A percentile compares a stretch with the other conserved stretches of the same genome.
These are phyloP conservation scores for Diaporthe citri DNA, from an alignment of 2,329 filamentous ascomycete species.

Conservation along the genomic window DNA sequence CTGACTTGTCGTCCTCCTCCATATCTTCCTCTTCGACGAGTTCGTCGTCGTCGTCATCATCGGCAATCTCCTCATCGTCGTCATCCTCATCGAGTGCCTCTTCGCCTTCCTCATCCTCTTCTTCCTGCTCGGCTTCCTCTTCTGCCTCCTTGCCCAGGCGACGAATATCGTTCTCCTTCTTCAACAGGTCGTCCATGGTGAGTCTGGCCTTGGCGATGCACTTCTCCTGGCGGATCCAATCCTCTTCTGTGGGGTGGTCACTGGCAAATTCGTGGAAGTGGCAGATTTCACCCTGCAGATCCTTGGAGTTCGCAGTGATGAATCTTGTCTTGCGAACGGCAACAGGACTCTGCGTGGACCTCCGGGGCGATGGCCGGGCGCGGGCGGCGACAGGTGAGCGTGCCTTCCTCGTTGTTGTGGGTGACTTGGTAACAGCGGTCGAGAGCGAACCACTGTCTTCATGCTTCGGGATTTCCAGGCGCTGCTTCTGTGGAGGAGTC, in stretches of 20 bases:
- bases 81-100: constrained; percentile 58
- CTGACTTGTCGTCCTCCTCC: constrained; percentile 71
- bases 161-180: constrained; percentile 90
- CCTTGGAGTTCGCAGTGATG: constrained; percentile 62
- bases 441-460: constrained; percentile 38
- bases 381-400: constrained; percentile 45
- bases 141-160: constrained; percentile 90
- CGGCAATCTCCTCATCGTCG: constrained; percentile 59
- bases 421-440: constrained; percentile 36
- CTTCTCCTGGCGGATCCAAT: constrained; percentile 85
- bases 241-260: constrained; percentile 83
- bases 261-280: constrained; percentile 94
- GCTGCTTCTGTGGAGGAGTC: constrained; percentile 28
- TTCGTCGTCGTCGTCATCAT: constrained; percentile 61
- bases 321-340: constrained; percentile 59
- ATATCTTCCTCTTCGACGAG: constrained; percentile 65
- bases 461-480: constrained; percentile 12
- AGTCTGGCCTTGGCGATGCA: constrained; percentile 76
- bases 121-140: constrained; percentile 83
- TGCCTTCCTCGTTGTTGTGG: constrained; percentile 46
- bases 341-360: constrained; percentile 53
- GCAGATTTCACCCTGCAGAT: constrained; percentile 67
- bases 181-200: constrained; percentile 89
- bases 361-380: constrained; percentile 50
- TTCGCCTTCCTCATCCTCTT: constrained; percentile 69